Conservation (phyloP, 1,284 basidiomycete genomes). For the Cutaneotrichosporon spelunceum region DNA sequence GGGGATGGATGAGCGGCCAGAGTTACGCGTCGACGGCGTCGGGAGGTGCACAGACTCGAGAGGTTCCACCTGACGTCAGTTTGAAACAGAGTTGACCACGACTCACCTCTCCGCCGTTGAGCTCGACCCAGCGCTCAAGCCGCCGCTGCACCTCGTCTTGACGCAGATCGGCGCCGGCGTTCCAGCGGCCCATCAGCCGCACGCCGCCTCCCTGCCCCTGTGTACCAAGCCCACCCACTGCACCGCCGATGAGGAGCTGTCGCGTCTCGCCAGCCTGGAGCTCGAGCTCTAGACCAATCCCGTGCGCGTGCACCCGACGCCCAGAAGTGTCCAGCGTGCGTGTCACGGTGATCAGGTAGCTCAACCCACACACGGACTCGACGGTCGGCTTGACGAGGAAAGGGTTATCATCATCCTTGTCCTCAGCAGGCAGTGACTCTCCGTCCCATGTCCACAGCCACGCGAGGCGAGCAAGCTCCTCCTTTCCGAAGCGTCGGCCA, state of each 20-base stretch:
- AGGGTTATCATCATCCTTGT: conserved; percentile 27
- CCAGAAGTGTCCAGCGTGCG: conserved; percentile 44
- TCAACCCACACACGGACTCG: conserved; percentile 25
- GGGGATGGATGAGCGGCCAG: conserved; percentile 35
- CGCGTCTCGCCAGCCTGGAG: conserved; percentile 47
- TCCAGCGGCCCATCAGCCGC: conserved; percentile 50
- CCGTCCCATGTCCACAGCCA: conserved; percentile 53
- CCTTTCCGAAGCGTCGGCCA: conserved; percentile 42
- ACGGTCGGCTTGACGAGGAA: conserved; percentile 22
- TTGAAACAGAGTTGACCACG: neutral
- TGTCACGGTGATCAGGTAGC: conserved; percentile 48
- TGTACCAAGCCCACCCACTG: conserved; percentile 38
- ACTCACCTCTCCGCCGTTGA: conserved; percentile 38
- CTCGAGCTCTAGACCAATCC: conserved; percentile 47
- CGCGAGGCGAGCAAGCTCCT: conserved; percentile 47
- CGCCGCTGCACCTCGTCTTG: conserved; percentile 38
- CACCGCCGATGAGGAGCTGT: conserved; percentile 36
- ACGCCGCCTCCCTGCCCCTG: conserved; percentile 45
- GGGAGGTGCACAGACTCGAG: conserved; percentile 28
- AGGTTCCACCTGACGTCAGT: neutral
- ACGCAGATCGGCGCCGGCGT: conserved; percentile 39
- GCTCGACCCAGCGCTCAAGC: conserved; percentile 47
- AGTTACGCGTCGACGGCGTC: conserved; percentile 38
- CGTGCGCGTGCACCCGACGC: conserved; percentile 45
- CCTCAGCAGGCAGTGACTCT: conserved; percentile 27